phyloP scores from a whole-genome alignment of 2,329 filamentous ascomycete genomes.

The Plenodomus biglobosus region DNA sequence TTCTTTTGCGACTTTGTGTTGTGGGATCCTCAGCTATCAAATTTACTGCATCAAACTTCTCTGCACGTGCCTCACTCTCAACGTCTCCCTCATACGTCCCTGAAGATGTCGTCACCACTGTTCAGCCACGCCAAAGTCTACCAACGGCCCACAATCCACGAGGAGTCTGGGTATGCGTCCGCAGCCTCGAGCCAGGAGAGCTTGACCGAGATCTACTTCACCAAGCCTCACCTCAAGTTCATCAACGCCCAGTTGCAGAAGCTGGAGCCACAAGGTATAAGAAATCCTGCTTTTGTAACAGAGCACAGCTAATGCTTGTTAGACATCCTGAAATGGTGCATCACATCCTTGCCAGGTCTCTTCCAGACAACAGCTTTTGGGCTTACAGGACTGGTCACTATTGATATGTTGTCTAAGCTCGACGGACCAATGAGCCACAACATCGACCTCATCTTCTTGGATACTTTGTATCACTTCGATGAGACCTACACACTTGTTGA shows the following conservation, averaged over 20 bases:
- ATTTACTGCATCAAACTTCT: slow-evolving; percentile 9
- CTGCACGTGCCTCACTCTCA: slow-evolving; percentile 24
- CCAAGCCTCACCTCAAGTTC: slow-evolving; percentile 82
- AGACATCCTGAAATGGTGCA: slow-evolving; percentile 91
- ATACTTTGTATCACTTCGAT: slow-evolving; percentile 57
- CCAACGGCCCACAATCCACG: slow-evolving; percentile 36
- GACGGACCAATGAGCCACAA: slow-evolving; percentile 59
- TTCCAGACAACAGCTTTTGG: slow-evolving; percentile 60
- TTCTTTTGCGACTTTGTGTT: slow-evolving; percentile 19
- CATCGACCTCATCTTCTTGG: slow-evolving; percentile 57
- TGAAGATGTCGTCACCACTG: slow-evolving; percentile 34
- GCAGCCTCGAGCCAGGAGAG: slow-evolving; percentile 63
- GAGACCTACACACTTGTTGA: slow-evolving; percentile 59
- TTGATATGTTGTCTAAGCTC: slow-evolving; percentile 74
- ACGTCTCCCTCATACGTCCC: slow-evolving; percentile 5
- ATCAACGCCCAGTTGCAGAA: slow-evolving; percentile 87
- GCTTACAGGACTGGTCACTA: slow-evolving; percentile 54
- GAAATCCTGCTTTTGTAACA: neutral
- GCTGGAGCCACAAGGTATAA: slow-evolving; percentile 73
- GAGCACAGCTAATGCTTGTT: slow-evolving; percentile 25
- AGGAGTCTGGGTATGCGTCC: slow-evolving; percentile 84
- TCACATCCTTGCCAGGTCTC: slow-evolving; percentile 84
- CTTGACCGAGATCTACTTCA: slow-evolving; percentile 80
- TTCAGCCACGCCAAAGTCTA: slow-evolving; percentile 27
- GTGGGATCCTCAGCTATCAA: slow-evolving; percentile 13